Percentiles rank a stretch among this genome's conserved stretches.
These are phyloP conservation scores for Paecilomyces dactylethromorphus DNA, from an alignment of 2,329 filamentous ascomycete genomes.

Conservation along the genomic window DNA sequence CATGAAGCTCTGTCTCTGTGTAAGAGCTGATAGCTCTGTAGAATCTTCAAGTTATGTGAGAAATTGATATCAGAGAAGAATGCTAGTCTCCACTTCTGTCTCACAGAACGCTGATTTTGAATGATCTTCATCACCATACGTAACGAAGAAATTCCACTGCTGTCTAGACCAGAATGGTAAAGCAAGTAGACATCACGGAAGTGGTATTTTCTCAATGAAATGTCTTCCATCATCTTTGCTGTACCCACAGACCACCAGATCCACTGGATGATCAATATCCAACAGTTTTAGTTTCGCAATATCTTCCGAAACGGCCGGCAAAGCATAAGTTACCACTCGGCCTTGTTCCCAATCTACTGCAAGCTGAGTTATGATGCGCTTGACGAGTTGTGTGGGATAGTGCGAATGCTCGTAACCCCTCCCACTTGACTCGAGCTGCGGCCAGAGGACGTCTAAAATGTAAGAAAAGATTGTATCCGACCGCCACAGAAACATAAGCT, in stretches of 20 bases:
- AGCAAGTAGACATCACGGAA: not conserved
- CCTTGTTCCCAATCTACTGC: constrained; percentile 4
- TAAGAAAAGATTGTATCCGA: not conserved
- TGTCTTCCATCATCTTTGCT: not conserved
- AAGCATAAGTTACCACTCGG: not conserved
- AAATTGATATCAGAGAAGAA: no score
- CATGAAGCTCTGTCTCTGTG: no score
- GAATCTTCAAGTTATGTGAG: no score
- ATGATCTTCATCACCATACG: no score
- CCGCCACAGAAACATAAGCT: not conserved
- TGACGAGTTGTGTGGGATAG: constrained; percentile 15
- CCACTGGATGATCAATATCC: not conserved
- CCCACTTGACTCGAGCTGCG: constrained; percentile 7
- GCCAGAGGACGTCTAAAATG: constrained; percentile 12
- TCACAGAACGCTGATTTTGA: no score
- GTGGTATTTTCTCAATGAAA: not conserved
- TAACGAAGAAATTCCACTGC: no score
- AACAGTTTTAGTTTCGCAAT: not conserved
- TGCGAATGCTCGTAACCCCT: constrained; percentile 17
- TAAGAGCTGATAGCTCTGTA: no score
- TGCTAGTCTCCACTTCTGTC: no score
- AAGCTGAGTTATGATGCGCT: constrained; percentile 11
- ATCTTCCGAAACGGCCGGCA: not conserved
- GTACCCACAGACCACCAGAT: not conserved
- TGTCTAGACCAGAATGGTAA: no score